Evolutionary conservation across 2,329 filamentous ascomycete species (phyloP).

Genomic region (Macrophomina pseudophaseolina): DNA sequence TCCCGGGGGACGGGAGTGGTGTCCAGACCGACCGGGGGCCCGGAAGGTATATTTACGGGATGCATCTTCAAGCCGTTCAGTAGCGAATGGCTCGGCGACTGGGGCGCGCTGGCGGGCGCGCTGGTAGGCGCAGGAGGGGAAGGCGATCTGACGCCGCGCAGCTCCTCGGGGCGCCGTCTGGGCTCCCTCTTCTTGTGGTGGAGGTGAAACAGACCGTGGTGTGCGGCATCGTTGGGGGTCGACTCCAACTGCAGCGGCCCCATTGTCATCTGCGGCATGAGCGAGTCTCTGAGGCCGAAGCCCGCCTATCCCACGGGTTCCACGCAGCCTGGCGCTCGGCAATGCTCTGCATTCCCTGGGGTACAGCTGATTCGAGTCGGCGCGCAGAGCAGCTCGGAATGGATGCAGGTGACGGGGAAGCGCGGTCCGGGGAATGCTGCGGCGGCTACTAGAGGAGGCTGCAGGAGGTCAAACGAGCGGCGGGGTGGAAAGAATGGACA

Average conservation of each 20-base stretch:
- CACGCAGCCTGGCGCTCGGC: constrained; percentile 24
- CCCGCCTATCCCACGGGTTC: constrained; percentile 17
- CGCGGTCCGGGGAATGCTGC: constrained; percentile 14
- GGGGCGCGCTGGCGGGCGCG: constrained; percentile 23
- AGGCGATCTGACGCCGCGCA: constrained; percentile 15
- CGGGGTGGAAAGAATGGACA: constrained; percentile 21
- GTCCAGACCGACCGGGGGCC: constrained; percentile 20
- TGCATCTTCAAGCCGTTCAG: constrained; percentile 26
- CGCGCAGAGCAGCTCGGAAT: constrained; percentile 8
- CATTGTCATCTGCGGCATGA: constrained; percentile 25
- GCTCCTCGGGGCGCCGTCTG: constrained; percentile 20
- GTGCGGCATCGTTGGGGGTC: constrained; percentile 6
- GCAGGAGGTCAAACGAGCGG: constrained; percentile 18
- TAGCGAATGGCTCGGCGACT: constrained; percentile 23
- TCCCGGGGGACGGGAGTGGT: neutral
- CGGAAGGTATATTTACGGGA: constrained; percentile 16
- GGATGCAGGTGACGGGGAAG: constrained; percentile 4
- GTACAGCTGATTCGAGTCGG: neutral
- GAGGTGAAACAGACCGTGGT: constrained; percentile 16
- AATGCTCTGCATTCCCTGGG: constrained; percentile 25
- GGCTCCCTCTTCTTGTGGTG: constrained; percentile 21
- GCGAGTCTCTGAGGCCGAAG: constrained; percentile 18
- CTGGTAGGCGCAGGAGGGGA: constrained; percentile 18
- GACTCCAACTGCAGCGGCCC: constrained; percentile 21
- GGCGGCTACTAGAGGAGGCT: neutral